phyloP scores from a whole-genome alignment of 2,329 filamentous ascomycete genomes.

The Calonectria pseudoreteaudii region DNA sequence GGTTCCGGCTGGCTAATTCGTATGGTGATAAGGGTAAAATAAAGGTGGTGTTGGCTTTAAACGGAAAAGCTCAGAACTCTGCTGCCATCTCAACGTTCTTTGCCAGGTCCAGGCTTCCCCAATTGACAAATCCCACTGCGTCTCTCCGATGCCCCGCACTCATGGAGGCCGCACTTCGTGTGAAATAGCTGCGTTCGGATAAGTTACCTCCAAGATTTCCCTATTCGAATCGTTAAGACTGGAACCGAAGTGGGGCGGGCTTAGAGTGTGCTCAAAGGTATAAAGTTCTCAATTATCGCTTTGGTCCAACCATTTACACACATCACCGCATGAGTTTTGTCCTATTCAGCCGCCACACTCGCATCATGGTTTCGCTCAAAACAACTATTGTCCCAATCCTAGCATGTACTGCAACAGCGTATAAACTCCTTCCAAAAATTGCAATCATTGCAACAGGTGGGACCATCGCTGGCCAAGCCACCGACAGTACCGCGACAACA shows the following conservation, averaged over 20 bases:
- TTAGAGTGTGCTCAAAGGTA: not conserved
- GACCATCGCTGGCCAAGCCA: not conserved
- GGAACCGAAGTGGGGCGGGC: not conserved
- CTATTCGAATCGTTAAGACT: not conserved
- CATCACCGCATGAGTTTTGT: not conserved
- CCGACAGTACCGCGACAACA: not conserved
- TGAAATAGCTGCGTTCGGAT: not conserved
- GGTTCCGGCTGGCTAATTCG: not conserved
- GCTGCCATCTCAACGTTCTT: not conserved
- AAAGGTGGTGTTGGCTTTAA: not conserved
- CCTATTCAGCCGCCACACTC: not conserved
- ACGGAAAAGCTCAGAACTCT: not conserved
- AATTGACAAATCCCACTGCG: not conserved
- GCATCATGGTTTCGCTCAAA: not conserved
- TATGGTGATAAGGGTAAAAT: not conserved
- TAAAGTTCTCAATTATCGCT: not conserved
- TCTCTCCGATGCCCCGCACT: not conserved
- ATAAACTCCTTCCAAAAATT: not conserved
- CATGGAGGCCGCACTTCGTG: not conserved
- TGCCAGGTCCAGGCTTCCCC: not conserved
- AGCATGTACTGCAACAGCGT: not conserved
- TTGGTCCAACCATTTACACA: fast-evolving
- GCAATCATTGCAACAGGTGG: not conserved
- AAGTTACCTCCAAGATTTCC: not conserved
- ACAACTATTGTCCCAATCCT: not conserved